Conservation (phyloP, 495 filamentous ascomycete species). For the Gamarada debralockiae region DNA sequence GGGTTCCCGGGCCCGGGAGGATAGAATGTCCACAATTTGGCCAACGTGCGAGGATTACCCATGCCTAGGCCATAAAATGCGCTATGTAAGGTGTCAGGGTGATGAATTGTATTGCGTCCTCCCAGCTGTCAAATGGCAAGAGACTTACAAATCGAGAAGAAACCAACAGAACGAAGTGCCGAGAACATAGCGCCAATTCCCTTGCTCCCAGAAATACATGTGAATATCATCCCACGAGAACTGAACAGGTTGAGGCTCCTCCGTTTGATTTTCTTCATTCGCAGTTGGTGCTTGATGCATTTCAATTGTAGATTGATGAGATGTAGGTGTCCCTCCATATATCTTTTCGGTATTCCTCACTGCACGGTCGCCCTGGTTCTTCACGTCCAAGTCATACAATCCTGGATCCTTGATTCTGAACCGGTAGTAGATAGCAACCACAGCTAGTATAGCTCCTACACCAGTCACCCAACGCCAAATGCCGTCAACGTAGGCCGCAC, state of each 20-base stretch:
- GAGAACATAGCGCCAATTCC: no score
- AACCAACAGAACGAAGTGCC: no score
- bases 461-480: constrained; percentile 60
- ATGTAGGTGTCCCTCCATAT: neutral
- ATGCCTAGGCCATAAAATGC: constrained; percentile 29
- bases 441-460: constrained; percentile 55
- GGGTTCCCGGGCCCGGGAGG: no score
- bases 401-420: constrained; percentile 60
- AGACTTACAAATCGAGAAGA: no score
- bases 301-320: constrained; percentile 64
- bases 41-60: constrained; percentile 17
- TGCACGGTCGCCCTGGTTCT: neutral
- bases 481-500: constrained; percentile 35
- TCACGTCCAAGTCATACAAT: constrained; percentile 30
- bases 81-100: constrained; percentile 24
- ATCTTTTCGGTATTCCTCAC: neutral
- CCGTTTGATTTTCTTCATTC: no score
- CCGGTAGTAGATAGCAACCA: constrained; percentile 53
- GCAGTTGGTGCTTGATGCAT: no score
- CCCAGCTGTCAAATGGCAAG: no score
- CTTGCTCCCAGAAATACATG: no score
- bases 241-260: no score
- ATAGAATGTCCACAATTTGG: constrained; percentile 11
- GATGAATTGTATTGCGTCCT: no score
- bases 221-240: no score